A percentile compares a stretch with the other conserved stretches of the same genome.
Conservation (phyloP, 148 eudicot species). For the Rhododendron ovatum region DNA sequence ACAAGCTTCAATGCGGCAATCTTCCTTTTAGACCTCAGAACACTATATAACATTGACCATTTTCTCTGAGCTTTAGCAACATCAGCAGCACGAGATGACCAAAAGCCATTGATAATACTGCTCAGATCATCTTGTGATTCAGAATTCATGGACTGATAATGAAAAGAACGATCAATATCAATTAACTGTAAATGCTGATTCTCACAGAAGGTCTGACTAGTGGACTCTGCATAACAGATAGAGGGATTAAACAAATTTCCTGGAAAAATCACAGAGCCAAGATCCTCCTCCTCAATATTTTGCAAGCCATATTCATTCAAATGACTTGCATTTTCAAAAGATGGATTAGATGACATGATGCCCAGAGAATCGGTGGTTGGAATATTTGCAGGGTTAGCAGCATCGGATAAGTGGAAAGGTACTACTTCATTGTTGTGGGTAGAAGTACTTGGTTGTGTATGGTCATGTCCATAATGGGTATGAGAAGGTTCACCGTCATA, state of each 20-base stretch:
- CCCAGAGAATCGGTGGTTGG: conserved; percentile 31
- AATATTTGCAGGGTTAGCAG: neutral
- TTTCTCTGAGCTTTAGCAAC: neutral
- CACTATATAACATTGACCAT: neutral
- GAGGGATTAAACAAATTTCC: neutral
- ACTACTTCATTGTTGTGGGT: neutral
- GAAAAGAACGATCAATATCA: neutral
- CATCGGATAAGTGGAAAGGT: neutral
- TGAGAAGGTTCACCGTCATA: conserved; percentile 4
- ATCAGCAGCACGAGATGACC: neutral
- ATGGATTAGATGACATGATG: conserved; percentile 42
- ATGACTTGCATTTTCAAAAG: conserved; percentile 31
- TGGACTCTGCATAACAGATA: neutral
- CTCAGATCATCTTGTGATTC: neutral
- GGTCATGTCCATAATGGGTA: conserved; percentile 13
- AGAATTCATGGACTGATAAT: neutral
- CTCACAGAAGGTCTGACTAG: neutral
- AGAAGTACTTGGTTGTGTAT: conserved; percentile 24
- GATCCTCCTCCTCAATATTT: conserved; percentile 29
- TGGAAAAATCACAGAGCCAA: neutral
- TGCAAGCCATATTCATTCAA: conserved; percentile 43
- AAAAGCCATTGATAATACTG: neutral
- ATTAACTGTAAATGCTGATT: neutral
- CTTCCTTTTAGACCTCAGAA: neutral
- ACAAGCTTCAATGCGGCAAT: neutral